These are phyloP conservation scores for Pleurotus citrinopileatus DNA, from an alignment of 768 basidiomycete genomes.

Conservation along the genomic window DNA sequence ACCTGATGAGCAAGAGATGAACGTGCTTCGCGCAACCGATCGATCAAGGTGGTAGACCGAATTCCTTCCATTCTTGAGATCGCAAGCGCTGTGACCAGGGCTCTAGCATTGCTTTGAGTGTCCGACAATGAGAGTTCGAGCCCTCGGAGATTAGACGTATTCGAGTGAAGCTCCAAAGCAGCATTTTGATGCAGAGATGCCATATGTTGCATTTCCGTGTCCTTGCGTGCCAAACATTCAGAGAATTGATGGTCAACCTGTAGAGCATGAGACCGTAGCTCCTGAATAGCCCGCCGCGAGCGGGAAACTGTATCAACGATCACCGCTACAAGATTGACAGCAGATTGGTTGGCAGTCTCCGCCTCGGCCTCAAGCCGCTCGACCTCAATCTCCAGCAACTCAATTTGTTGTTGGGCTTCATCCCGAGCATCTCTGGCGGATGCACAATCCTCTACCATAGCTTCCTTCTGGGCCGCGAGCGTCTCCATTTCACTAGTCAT, in stretches of 20 bases:
- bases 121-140: background rate
- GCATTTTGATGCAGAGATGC: constrained; percentile 11
- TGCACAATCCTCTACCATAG: constrained; percentile 84
- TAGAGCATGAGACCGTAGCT: background rate
- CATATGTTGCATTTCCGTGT: constrained; percentile 10
- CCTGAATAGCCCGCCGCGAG: constrained; percentile 23
- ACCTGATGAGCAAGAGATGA: background rate
- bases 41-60: constrained; percentile 2
- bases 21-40: background rate
- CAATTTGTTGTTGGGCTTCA: constrained; percentile 51
- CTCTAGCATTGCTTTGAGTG: constrained; percentile 16
- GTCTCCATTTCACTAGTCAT: constrained; percentile 69
- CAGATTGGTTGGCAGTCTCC: constrained; percentile 29
- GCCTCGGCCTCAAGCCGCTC: constrained; percentile 34
- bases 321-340: constrained; percentile 36
- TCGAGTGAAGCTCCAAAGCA: constrained; percentile 9
- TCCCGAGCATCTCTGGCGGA: constrained; percentile 74
- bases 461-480: constrained; percentile 62
- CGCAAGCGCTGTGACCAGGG: constrained; percentile 23
- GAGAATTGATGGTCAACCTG: background rate
- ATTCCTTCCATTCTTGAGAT: constrained; percentile 16
- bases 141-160: background rate
- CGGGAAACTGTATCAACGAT: constrained; percentile 32
- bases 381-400: constrained; percentile 60
- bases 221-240: background rate